Conservation (phyloP, 805 yeast genomes). For the Alloascoidea hylecoeti region DNA sequence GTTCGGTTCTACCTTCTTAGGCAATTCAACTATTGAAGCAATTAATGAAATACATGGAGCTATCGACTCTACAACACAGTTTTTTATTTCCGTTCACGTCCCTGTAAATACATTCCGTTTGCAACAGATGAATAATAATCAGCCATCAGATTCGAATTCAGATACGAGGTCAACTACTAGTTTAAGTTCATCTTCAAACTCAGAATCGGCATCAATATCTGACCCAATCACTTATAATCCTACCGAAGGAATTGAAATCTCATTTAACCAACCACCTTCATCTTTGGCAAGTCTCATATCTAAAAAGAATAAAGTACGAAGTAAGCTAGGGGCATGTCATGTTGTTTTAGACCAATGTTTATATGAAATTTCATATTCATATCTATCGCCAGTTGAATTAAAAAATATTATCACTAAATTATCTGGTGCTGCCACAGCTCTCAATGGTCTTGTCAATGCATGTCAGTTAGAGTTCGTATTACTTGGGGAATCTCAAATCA, state of each 20-base stretch:
- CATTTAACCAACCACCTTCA: conserved; percentile 6
- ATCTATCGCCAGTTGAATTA: conserved; percentile 26
- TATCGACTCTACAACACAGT: conserved; percentile 22
- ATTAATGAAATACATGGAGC: conserved; percentile 25
- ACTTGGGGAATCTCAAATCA: conserved; percentile 10
- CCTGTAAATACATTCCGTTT: conserved; percentile 8
- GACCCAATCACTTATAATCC: not conserved
- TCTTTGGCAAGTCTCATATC: conserved; percentile 19
- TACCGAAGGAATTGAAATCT: conserved; percentile 4
- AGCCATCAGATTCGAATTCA: conserved; percentile 8
- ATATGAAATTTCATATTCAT: conserved; percentile 34
- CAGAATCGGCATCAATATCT: not conserved
- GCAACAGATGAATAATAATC: conserved; percentile 5
- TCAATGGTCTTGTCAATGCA: conserved; percentile 30
- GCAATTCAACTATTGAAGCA: conserved; percentile 24
- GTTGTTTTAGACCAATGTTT: conserved; percentile 29
- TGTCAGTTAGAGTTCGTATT: conserved; percentile 29
- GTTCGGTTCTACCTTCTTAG: conserved; percentile 34
- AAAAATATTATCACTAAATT: conserved; percentile 20
- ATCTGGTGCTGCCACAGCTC: conserved; percentile 17
- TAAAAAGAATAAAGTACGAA: conserved; percentile 18
- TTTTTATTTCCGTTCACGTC: conserved; percentile 17
- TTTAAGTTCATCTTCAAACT: not conserved
- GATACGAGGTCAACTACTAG: conserved; percentile 5
- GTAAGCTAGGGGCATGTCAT: conserved; percentile 20